Evolutionary conservation across 129 eudicot species (phyloP), one percentile per base, ranked within the genome.

Genomic region (Helianthus tuberosus): DNA sequence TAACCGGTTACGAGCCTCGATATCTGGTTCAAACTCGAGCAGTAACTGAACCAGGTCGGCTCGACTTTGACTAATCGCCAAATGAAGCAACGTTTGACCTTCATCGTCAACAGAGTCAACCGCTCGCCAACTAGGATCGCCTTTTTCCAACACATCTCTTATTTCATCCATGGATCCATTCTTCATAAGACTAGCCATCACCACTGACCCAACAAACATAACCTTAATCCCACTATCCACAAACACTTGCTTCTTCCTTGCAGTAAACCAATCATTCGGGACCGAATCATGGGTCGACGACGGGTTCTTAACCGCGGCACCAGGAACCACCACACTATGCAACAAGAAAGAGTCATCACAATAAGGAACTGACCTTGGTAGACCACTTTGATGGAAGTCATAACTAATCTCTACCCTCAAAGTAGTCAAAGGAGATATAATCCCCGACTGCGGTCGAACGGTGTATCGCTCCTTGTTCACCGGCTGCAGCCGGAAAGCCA

Each of bases 261-360:
- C 77, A 15, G 95, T 88, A 36, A 91, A 91, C 97, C 97, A 88
- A 39, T 91, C 97, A 32, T 46, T 84, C 7, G 97, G 95, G 48
- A 88, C 79, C 11, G 85, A 60, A 48, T 91, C 92, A 27, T 64
- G 66, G 0, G 89, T 81, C 3, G 91, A 83, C 0, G 88, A 15
- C 0, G 89, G 75, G 54, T 80, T 81, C 76, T 91, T 91, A 36
- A 86, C 73, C 0, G 86, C 65, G 2, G 97, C 97, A 3, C 97
- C 97, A 0, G 97, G 94, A 1, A 88, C 97, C 69, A 91, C 97
- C n/a, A 91, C 88, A 59, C 97, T 91, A 68, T 91, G 97, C 69
- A 91, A 73, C 64, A 85, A 39, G 67, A 91, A 88, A 0, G 95
- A 63, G 47, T 91, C 95, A 1, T 91, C 91, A 55, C 80, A 84